Evolutionary conservation across 2,329 filamentous ascomycete species (phyloP), one percentile per base, ranked within the genome.

Genomic region (Talaromyces verruculosus): DNA sequence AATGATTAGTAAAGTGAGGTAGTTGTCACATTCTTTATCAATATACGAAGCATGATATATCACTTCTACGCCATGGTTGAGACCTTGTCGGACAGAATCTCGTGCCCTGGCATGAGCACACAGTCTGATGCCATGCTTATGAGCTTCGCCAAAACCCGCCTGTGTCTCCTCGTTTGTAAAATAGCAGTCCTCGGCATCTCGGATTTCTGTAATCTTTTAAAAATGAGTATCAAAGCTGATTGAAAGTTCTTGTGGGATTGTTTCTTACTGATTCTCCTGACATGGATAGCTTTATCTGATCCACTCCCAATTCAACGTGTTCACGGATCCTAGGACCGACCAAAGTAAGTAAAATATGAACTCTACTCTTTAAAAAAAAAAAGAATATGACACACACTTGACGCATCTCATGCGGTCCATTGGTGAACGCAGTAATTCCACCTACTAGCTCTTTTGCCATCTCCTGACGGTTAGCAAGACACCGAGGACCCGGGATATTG

Each of bases 381-480:
- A n/a, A n/a, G n/a, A 3, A 10, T 19, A 8, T 19, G 33, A 45
- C 41, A 45, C 7, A 45, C 17, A 45, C n/a, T 45, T 58, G 51
- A 6, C 62, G 37, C 62, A 64, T 64, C 22, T 64, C 62, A 8
- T 33, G 7, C 6, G 53, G 22, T 2, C 78, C 80, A 67, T 82
- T 78, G 22, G 73, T 80, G 73, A 75, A 81, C 0, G 78, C 77
- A n/a, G 78, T 80, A 39, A 81, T 81, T 3, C 76, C 76, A 2
- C 75, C 69, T 4, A 82, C 78, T 0, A 84, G 72, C 13, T 82
- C 82, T 5, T 74, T 71, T 1, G 81, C 80, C 63, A 85, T 83
- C 69, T 85, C 83, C 66, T 81, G 78, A 0, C 78, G 80, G 68
- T 84, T 85, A 1, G 82, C 81, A 0, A 84, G 74, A 63, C 77